Conservation (phyloP, 2,329 filamentous ascomycete species). For the Talaromyces sp. region DNA sequence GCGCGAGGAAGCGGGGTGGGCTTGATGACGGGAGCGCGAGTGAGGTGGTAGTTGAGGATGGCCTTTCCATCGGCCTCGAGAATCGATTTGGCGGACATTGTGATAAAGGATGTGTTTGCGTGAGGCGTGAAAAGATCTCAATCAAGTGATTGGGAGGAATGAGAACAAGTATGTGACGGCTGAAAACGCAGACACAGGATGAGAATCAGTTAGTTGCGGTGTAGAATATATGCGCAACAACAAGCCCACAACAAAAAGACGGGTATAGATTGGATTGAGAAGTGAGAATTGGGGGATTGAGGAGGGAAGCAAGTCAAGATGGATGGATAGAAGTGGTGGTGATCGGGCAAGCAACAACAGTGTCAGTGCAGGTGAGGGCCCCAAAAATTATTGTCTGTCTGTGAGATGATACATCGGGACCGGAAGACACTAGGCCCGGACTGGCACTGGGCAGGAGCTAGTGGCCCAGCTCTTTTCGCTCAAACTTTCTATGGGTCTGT, state of each 20-base stretch:
- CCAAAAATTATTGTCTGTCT: constrained; percentile 3
- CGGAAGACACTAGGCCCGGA: background rate
- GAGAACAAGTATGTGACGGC: background rate
- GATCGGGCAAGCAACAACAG: background rate
- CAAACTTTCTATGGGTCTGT: background rate
- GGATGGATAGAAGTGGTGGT: background rate
- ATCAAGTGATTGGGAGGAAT: background rate
- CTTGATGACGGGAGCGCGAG: constrained; percentile 95
- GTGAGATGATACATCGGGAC: constrained; percentile 7
- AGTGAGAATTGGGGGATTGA: background rate
- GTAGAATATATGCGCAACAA: background rate
- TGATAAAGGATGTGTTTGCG: constrained; percentile 29
- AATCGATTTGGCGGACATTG: constrained; percentile 95
- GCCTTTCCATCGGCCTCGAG: constrained; percentile 99
- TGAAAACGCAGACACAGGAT: background rate
- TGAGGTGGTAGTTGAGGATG: constrained; percentile 99
- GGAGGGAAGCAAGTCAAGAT: background rate
- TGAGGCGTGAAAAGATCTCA: background rate
- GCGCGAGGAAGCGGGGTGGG: constrained; percentile 83
- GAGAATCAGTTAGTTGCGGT: background rate
- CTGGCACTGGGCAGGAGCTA: background rate
- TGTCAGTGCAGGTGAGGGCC: constrained; percentile 6
- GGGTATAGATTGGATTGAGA: background rate
- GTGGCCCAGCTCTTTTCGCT: background rate
- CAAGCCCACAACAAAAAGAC: background rate